Base-by-base conservation (phyloP, 176 grass and related monocot genomes). In the Rhynchospora tenuis region DNA sequence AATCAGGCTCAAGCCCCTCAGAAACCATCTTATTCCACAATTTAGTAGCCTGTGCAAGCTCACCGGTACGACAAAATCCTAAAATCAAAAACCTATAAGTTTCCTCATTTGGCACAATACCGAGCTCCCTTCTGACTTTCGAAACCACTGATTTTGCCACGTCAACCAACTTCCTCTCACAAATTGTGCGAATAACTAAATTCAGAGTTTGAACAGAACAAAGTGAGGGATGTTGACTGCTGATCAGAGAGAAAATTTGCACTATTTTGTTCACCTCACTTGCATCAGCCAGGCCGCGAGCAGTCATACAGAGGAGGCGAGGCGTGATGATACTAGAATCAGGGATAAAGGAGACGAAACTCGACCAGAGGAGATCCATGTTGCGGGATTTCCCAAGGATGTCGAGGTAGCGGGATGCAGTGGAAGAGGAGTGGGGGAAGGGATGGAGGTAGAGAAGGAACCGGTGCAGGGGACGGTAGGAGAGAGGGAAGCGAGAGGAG, bases 401-500 rank as follows among this genome's bases (percentile, higher is more conserved):
- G 64, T 88, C 87, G 50, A 97, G 86, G 83, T 91, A 67, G 48
- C 87, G 89, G 20, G 88, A 81, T 48, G 91, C 87, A 57, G 91
- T 88, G 84, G 82, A 57, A 3, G 94, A 86, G 84, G 91, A 88
- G 81, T 93, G 91, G 19, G 87, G 45, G 86, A 97, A 93, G 7
- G 69, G 87, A 70, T 89, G 88, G 86, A 97, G 89, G 87, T 88
- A 89, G 20, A 31, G 84, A 46, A 93, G 94, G 89, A 97, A 81
- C 55, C 94, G 88, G 48, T 91, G 87, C 81, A 97, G 89, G 82
- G 91, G 94, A 54, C 88, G 88, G 89, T 90, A 97, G 45, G 94
- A 97, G 86, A 69, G 84, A 42, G 73, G 88, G 73, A 93, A 97
- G 65, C 86, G 86, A 75, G 85, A 56, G 52, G 84, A 93, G 10